These are phyloP conservation scores for Achaetomium macrosporum DNA, from an alignment of 2,329 filamentous ascomycete genomes.

Conservation along the genomic window DNA sequence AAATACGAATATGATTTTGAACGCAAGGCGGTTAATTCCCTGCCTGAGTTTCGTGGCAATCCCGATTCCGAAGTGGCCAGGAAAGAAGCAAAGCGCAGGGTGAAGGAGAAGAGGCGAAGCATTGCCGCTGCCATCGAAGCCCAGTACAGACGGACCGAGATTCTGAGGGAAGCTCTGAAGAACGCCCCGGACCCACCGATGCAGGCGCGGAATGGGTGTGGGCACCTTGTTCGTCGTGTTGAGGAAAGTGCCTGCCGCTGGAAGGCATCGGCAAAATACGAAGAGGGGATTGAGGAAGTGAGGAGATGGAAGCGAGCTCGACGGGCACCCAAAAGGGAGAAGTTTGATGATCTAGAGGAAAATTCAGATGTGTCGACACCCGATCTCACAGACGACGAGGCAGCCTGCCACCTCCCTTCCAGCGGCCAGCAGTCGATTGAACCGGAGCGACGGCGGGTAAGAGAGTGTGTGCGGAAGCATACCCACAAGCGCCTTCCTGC, in stretches of 20 bases:
- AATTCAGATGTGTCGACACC: neutral
- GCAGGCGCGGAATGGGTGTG: neutral
- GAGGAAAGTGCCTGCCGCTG: neutral
- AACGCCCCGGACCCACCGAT: neutral
- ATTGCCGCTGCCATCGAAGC: conserved; percentile 15
- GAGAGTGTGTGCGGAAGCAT: neutral
- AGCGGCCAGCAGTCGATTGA: neutral
- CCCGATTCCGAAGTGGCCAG: neutral
- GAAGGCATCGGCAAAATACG: neutral
- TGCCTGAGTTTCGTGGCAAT: neutral
- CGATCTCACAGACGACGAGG: neutral
- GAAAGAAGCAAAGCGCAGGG: neutral
- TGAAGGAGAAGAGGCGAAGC: conserved; percentile 7
- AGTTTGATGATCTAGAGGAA: neutral
- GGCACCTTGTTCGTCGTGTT: neutral
- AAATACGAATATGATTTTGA: conserved; percentile 1
- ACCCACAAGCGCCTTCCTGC: too few species aligned
- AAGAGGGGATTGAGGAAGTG: neutral
- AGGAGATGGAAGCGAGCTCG: neutral
- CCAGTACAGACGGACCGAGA: conserved; percentile 11
- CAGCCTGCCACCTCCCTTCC: neutral
- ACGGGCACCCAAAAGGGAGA: neutral
- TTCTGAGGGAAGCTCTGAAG: conserved; percentile 6
- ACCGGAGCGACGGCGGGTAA: neutral
- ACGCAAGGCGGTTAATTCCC: neutral